Evolutionary conservation across 2,329 filamentous ascomycete genomes (phyloP).

Genomic region (Aureobasidium sp.): DNA sequence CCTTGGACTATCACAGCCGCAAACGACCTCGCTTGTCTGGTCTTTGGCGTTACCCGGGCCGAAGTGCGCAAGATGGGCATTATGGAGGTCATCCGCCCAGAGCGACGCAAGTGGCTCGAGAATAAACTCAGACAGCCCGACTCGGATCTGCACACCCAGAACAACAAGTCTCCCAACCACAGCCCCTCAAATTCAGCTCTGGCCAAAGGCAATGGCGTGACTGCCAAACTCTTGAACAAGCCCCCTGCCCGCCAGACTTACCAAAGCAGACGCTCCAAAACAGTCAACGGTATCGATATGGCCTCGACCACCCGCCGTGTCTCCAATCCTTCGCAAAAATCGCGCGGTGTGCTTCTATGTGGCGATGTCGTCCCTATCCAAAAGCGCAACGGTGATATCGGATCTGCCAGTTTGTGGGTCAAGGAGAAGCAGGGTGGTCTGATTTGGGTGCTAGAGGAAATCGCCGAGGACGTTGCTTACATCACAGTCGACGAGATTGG

Average conservation of each 20-base stretch:
- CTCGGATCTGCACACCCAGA: constrained; percentile 17
- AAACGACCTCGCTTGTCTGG: constrained; percentile 89
- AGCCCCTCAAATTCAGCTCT: constrained; percentile 12
- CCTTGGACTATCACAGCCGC: constrained; percentile 96
- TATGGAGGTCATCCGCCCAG: constrained; percentile 88
- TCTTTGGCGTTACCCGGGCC: constrained; percentile 98
- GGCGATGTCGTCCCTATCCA: constrained; percentile 99
- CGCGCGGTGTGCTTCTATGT: constrained; percentile 81
- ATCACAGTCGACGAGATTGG: constrained; percentile 72
- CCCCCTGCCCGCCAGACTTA: constrained; percentile 53
- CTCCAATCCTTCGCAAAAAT: constrained; percentile 67
- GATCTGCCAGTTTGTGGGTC: constrained; percentile 93
- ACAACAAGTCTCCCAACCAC: constrained; percentile 26
- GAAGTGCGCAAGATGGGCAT: constrained; percentile 95
- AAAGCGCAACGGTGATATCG: constrained; percentile 85
- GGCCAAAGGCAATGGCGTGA: constrained; percentile 74
- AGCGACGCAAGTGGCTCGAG: constrained; percentile 82
- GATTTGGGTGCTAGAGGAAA: constrained; percentile 98
- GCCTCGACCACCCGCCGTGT: constrained; percentile 36
- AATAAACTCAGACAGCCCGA: constrained; percentile 66
- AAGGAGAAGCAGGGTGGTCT: constrained; percentile 92
- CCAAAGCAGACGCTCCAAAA: constrained; percentile 53
- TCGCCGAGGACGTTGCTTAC: constrained; percentile 83
- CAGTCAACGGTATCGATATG: constrained; percentile 49
- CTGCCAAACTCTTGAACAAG: constrained; percentile 79